These are phyloP conservation scores for Metschnikowia cubensis DNA, from an alignment of 805 yeast genomes.

Conservation along the genomic window DNA sequence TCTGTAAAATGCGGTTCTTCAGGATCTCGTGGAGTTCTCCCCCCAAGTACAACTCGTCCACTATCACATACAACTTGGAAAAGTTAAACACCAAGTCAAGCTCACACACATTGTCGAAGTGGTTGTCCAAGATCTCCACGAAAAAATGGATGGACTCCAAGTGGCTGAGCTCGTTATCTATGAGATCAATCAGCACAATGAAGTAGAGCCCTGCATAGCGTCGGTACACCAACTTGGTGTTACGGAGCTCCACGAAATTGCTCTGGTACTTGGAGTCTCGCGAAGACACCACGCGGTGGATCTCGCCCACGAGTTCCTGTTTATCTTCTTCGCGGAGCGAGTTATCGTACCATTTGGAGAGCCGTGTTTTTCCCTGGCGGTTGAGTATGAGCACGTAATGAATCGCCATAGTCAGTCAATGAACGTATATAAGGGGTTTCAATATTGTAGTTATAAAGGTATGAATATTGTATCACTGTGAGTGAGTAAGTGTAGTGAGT, in stretches of 20 bases:
- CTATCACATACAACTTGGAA: constrained; percentile 71
- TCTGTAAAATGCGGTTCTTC: constrained; percentile 58
- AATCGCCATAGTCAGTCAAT: constrained; percentile 52
- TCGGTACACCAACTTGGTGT: constrained; percentile 70
- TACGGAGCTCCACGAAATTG: constrained; percentile 64
- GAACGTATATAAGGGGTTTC: no score
- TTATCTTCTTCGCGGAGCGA: constrained; percentile 28
- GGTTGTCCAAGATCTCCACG: constrained; percentile 83
- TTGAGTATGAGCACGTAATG: constrained; percentile 81
- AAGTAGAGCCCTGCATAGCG: constrained; percentile 91
- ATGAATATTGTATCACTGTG: no score
- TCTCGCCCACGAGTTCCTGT: constrained; percentile 48
- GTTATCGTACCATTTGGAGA: constrained; percentile 69
- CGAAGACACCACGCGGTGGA: constrained; percentile 74
- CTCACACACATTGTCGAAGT: constrained; percentile 89
- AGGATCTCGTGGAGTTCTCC: constrained; percentile 91
- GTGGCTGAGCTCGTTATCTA: constrained; percentile 78
- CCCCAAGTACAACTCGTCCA: constrained; percentile 85
- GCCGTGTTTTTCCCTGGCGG: constrained; percentile 88
- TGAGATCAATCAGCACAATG: constrained; percentile 73
- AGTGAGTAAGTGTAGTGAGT: no score
- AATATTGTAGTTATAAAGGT: no score
- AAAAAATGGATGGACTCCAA: constrained; percentile 82
- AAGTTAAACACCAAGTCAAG: constrained; percentile 90
- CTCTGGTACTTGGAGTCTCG: constrained; percentile 83